Evolutionary conservation across 1,139 yeast species (phyloP).

Genomic region (Suhomyces kunorum): DNA sequence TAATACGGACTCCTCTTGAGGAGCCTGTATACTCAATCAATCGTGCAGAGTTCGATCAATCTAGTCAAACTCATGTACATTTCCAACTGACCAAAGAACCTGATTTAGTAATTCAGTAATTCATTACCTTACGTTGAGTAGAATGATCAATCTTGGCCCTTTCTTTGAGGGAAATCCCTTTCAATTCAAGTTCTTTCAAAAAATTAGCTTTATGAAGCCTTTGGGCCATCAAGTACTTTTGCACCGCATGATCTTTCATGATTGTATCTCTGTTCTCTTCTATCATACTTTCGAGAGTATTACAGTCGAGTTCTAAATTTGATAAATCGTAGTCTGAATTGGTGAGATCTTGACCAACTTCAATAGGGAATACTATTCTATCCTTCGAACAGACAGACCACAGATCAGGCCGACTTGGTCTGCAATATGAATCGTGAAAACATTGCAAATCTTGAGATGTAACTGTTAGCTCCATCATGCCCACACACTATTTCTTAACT

Average conservation of each 20-base stretch:
- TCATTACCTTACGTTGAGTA: background rate
- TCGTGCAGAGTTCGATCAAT: too few relatives aligned
- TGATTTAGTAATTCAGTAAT: background rate
- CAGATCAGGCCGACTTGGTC: background rate
- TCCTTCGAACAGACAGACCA: background rate
- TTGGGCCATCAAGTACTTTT: slow-evolving; percentile 22
- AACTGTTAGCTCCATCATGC: background rate
- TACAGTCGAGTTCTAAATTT: slow-evolving; percentile 22
- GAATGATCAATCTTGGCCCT: too few relatives aligned
- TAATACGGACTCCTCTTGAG: too few relatives aligned
- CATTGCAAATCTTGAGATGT: background rate
- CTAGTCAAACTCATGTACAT: too few relatives aligned
- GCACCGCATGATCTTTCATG: slow-evolving; percentile 17
- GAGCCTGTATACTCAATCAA: too few relatives aligned
- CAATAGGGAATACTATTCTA: background rate
- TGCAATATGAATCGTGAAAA: background rate
- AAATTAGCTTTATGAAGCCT: slow-evolving; percentile 25
- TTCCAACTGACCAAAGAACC: too few relatives aligned
- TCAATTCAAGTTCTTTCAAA: slow-evolving; percentile 25
- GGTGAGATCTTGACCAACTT: background rate
- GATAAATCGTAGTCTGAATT: slow-evolving; percentile 1
- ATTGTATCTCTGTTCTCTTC: slow-evolving; percentile 13
- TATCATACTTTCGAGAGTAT: slow-evolving; percentile 17
- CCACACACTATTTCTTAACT: too few relatives aligned
- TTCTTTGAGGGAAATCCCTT: slow-evolving; percentile 19